phyloP scores from a whole-genome alignment of 148 eudicot species.

The Tetragonia tetragonoides region DNA sequence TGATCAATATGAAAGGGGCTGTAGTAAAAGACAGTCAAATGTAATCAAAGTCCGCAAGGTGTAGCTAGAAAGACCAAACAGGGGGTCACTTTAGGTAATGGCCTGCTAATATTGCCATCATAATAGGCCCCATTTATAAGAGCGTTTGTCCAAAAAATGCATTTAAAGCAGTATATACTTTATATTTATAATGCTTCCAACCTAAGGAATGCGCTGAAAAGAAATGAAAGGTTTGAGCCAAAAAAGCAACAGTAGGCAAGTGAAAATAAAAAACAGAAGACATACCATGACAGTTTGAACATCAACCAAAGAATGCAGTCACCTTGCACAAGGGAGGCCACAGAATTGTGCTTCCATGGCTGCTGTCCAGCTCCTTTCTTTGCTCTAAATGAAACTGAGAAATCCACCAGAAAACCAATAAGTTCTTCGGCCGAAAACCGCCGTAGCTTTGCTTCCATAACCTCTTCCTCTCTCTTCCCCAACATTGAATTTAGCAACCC shows the following conservation, averaged over 20 bases:
- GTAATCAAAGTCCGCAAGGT: conserved; percentile 18
- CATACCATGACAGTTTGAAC: conserved; percentile 16
- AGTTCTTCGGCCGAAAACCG: conserved; percentile 57
- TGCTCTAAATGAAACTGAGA: conserved; percentile 32
- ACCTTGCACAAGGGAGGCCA: conserved; percentile 49
- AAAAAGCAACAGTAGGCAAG: conserved; percentile 4
- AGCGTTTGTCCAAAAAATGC: conserved; percentile 28
- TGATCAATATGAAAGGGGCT: conserved; percentile 18
- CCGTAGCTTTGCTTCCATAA: conserved; percentile 42
- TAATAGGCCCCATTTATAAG: conserved; percentile 19
- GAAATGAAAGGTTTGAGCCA: neutral
- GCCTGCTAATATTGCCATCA: conserved; percentile 22
- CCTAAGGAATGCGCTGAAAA: conserved; percentile 28
- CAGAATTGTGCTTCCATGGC: conserved; percentile 46
- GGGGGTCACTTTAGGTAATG: conserved; percentile 14
- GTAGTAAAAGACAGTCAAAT: conserved; percentile 25
- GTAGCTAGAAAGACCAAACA: conserved; percentile 26
- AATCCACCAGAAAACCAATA: conserved; percentile 29
- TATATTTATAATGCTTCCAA: conserved; percentile 28
- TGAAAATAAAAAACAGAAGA: conserved; percentile 3
- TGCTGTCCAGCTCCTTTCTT: conserved; percentile 53
- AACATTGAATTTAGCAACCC: conserved; percentile 67
- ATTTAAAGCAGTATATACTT: conserved; percentile 21
- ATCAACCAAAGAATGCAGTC: conserved; percentile 42
- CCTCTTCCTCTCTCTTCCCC: conserved; percentile 64